Conservation (phyloP, 2,329 filamentous ascomycete species). For the Penicillium nordicum region DNA sequence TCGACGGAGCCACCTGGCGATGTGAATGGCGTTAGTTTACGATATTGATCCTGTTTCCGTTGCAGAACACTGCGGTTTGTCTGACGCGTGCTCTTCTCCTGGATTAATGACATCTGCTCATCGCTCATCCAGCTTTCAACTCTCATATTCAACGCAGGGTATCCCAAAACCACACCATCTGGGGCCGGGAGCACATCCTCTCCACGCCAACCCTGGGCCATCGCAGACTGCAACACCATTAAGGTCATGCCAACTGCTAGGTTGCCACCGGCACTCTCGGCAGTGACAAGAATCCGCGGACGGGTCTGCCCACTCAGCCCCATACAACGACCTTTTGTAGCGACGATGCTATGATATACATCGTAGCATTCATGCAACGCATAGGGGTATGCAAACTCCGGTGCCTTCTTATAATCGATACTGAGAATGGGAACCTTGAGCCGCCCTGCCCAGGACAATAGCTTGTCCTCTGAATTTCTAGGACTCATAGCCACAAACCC, state of each 20-base stretch:
- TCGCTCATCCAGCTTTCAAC: constrained; percentile 99
- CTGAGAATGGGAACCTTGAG: constrained; percentile 86
- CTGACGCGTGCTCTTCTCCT: constrained; percentile 72
- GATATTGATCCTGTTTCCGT: constrained; percentile 86
- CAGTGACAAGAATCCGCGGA: constrained; percentile 69
- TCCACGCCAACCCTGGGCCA: constrained; percentile 54
- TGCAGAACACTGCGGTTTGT: constrained; percentile 75
- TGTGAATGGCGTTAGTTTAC: constrained; percentile 66
- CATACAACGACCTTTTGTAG: constrained; percentile 69
- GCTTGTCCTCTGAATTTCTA: constrained; percentile 88
- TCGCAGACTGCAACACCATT: constrained; percentile 79
- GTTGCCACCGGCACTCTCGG: constrained; percentile 80
- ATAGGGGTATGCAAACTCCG: constrained; percentile 80
- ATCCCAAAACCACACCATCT: constrained; percentile 78
- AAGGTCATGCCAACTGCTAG: constrained; percentile 75
- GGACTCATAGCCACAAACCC: constrained; percentile 97
- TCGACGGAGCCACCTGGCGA: constrained; percentile 80
- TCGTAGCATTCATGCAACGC: constrained; percentile 86
- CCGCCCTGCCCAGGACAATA: constrained; percentile 87
- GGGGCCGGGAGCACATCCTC: constrained; percentile 66
- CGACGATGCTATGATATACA: constrained; percentile 71
- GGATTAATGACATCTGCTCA: constrained; percentile 92
- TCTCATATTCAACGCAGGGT: constrained; percentile 91
- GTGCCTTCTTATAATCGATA: constrained; percentile 84
- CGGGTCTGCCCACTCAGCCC: constrained; percentile 65